phyloP scores from a whole-genome alignment of 2,329 filamentous ascomycete species.

The Nemania sp. region DNA sequence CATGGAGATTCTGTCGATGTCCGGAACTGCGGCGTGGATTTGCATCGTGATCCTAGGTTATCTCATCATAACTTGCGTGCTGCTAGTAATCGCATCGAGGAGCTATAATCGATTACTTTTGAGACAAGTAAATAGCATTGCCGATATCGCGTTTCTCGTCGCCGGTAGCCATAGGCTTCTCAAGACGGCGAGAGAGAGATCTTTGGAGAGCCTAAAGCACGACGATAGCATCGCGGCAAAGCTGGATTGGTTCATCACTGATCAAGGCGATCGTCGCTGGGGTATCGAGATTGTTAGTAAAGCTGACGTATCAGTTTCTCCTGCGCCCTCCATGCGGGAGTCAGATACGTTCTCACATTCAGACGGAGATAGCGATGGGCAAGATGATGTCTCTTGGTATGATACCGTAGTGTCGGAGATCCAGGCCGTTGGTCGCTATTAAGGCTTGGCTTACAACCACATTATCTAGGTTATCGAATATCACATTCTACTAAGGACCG shows the following conservation, averaged over 20 bases:
- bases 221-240: background rate
- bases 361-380: background rate
- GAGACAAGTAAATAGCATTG: slow-evolving; percentile 10
- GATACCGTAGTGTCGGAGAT: slow-evolving; percentile 11
- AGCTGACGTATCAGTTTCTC: background rate
- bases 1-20: slow-evolving; percentile 16
- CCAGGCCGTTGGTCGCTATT: background rate
- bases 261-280: slow-evolving; percentile 9
- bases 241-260: slow-evolving; percentile 7
- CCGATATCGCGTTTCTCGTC: slow-evolving; percentile 17
- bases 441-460: too few species aligned
- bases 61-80: slow-evolving; percentile 13
- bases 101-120: slow-evolving; percentile 16
- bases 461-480: too few species aligned
- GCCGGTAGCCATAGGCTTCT: slow-evolving; percentile 9
- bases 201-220: slow-evolving; percentile 2
- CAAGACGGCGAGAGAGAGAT: background rate
- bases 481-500: too few species aligned
- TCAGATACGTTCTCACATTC: background rate
- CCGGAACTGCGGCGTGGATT: slow-evolving; percentile 13
- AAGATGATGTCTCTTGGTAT: slow-evolving; percentile 11
- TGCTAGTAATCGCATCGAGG: slow-evolving; percentile 9
- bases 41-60: slow-evolving; percentile 12
- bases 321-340: background rate
- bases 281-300: slow-evolving; percentile 11